Conservation (phyloP, 305 asterid genomes). For the Rubia tinctorum region DNA sequence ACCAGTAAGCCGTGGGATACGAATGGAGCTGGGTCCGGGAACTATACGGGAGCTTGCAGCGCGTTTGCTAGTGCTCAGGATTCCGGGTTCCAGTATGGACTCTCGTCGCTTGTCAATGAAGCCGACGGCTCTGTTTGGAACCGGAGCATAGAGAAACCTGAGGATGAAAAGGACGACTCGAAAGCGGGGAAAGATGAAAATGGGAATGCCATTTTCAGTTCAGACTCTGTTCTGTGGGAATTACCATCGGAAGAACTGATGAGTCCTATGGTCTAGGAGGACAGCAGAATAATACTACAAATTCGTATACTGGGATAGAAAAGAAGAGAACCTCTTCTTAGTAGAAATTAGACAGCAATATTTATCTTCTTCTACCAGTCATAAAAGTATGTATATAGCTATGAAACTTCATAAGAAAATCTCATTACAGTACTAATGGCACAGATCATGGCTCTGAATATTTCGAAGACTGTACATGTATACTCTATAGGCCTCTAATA, state of each 20-base stretch:
- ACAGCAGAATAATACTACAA: not conserved
- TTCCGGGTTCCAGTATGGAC: slow-evolving; percentile 54
- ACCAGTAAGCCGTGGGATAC: slow-evolving; percentile 49
- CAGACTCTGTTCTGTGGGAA: slow-evolving; percentile 84
- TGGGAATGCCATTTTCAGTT: slow-evolving; percentile 46
- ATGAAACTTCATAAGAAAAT: slow-evolving; percentile 11
- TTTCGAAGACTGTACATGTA: slow-evolving; percentile 14
- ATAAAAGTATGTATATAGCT: slow-evolving; percentile 13
- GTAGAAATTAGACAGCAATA: not conserved
- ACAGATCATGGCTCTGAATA: not conserved
- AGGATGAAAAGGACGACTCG: slow-evolving; percentile 35
- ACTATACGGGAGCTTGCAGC: slow-evolving; percentile 31
- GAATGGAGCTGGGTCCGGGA: slow-evolving; percentile 31
- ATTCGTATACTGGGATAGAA: not conserved
- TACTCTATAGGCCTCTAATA: slow-evolving; percentile 6
- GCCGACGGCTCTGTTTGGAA: slow-evolving; percentile 67
- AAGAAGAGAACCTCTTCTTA: not conserved
- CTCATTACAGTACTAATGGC: not conserved
- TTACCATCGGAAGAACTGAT: slow-evolving; percentile 74
- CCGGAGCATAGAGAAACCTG: slow-evolving; percentile 55
- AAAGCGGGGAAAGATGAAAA: slow-evolving; percentile 45
- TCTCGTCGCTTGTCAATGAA: slow-evolving; percentile 47
- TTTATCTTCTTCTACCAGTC: not conserved
- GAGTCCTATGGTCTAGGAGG: slow-evolving; percentile 42
- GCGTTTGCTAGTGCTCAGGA: slow-evolving; percentile 41